These are phyloP conservation scores for Suillus subaureus DNA, from an alignment of 768 basidiomycete genomes.

Conservation along the genomic window DNA sequence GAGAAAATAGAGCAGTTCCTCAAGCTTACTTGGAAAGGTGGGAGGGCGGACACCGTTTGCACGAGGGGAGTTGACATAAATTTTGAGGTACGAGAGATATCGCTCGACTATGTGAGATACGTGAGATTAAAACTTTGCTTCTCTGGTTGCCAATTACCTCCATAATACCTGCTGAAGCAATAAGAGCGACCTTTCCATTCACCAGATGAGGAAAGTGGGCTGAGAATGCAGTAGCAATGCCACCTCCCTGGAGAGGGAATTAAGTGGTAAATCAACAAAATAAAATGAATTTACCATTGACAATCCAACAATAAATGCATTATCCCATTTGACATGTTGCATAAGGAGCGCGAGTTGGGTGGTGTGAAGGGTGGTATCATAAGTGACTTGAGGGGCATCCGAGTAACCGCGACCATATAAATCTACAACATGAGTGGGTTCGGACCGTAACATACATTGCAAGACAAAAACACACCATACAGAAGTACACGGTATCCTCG, in stretches of 20 bases:
- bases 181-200: conserved; percentile 61
- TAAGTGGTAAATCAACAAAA: not conserved
- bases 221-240: conserved; percentile 69
- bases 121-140: not conserved
- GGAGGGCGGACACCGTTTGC: conserved; percentile 65
- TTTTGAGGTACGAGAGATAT: conserved; percentile 73
- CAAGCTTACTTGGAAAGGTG: conserved; percentile 57
- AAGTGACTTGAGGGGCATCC: conserved; percentile 71
- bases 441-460: conserved; percentile 2
- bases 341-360: conserved; percentile 83
- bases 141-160: conserved; percentile 46
- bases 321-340: conserved; percentile 75
- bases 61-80: conserved; percentile 78
- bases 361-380: conserved; percentile 65
- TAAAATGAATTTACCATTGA: conserved; percentile 60
- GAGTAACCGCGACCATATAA: conserved; percentile 84
- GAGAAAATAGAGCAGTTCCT: not conserved
- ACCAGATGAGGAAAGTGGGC: conserved; percentile 74
- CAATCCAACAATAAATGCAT: conserved; percentile 64
- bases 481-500: conserved; percentile 73
- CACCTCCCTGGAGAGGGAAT: conserved; percentile 61
- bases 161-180: conserved; percentile 71
- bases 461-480: conserved; percentile 52
- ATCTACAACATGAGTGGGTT: conserved; percentile 45
- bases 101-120: conserved; percentile 45